phyloP scores from a whole-genome alignment of 1,139 yeast species.

The Debaryomyces fabryi region DNA sequence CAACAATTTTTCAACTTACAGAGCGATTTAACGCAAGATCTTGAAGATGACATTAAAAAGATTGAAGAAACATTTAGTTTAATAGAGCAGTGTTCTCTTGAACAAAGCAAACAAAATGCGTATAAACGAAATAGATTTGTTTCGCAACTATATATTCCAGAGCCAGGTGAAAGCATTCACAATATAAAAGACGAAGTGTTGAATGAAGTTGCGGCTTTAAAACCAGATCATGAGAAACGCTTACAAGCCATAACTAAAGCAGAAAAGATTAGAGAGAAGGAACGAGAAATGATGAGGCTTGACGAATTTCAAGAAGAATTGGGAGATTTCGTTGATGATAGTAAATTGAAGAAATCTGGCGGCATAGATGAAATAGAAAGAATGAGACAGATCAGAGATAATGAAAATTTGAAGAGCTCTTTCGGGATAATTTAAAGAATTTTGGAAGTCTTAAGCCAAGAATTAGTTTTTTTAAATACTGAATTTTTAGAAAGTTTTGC shows the following conservation, averaged over 20 bases:
- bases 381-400: slow-evolving; percentile 65
- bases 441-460: neutral
- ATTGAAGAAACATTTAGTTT: slow-evolving; percentile 81
- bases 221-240: slow-evolving; percentile 83
- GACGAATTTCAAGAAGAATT: slow-evolving; percentile 83
- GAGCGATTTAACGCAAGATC: slow-evolving; percentile 79
- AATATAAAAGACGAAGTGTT: slow-evolving; percentile 79
- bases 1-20: slow-evolving; percentile 91
- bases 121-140: slow-evolving; percentile 39
- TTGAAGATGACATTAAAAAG: slow-evolving; percentile 77
- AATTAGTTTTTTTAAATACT: neutral
- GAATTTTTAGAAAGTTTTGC: neutral
- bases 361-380: slow-evolving; percentile 88
- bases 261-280: slow-evolving; percentile 76
- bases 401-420: slow-evolving; percentile 59
- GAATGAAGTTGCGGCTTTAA: slow-evolving; percentile 73
- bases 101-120: slow-evolving; percentile 55
- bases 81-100: slow-evolving; percentile 81
- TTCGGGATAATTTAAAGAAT: slow-evolving; percentile 31
- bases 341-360: slow-evolving; percentile 76
- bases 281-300: slow-evolving; percentile 56
- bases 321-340: slow-evolving; percentile 81
- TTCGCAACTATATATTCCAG: slow-evolving; percentile 52
- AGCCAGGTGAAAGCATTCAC: slow-evolving; percentile 67
- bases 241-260: slow-evolving; percentile 88